Conservation (phyloP, 2,329 filamentous ascomycete genomes). For the Cytospora piceicola region DNA sequence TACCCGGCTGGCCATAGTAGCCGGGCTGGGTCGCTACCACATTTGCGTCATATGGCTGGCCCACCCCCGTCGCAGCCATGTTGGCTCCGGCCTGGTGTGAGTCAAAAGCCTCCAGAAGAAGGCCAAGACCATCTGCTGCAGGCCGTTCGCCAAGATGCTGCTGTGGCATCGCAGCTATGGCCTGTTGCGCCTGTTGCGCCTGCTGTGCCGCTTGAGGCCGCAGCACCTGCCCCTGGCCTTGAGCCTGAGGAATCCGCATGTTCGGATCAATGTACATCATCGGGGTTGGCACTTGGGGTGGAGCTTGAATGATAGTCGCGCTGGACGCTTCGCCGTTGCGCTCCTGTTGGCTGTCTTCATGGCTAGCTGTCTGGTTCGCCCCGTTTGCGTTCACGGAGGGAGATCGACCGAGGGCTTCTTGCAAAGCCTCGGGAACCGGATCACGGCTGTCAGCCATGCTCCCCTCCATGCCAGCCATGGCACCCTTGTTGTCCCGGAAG, state of each 20-base stretch:
- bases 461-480: slow-evolving; percentile 46
- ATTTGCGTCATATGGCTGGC: slow-evolving; percentile 27
- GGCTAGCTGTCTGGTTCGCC: slow-evolving; percentile 14
- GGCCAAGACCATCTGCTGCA: slow-evolving; percentile 43
- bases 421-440: slow-evolving; percentile 37
- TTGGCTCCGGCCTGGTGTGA: slow-evolving; percentile 39
- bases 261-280: slow-evolving; percentile 35
- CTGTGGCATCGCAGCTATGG: slow-evolving; percentile 32
- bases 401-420: slow-evolving; percentile 27
- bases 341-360: slow-evolving; percentile 19
- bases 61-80: slow-evolving; percentile 22
- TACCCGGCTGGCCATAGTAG: slow-evolving; percentile 33
- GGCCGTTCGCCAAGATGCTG: slow-evolving; percentile 33
- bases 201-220: slow-evolving; percentile 32
- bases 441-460: slow-evolving; percentile 54
- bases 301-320: slow-evolving; percentile 32
- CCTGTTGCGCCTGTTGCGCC: slow-evolving; percentile 29
- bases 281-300: slow-evolving; percentile 29
- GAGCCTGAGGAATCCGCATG: slow-evolving; percentile 31
- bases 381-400: slow-evolving; percentile 21
- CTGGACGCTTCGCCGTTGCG: slow-evolving; percentile 26
- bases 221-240: slow-evolving; percentile 24
- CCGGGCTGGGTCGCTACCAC: slow-evolving; percentile 26
- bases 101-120: slow-evolving; percentile 47
- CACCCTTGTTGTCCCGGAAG: slow-evolving; percentile 48